A percentile compares a stretch with the other conserved stretches of the same genome.
These are phyloP conservation scores for Phytophthora capsici DNA, from an alignment of 352 stramenopile genomes.

Conservation along the genomic window DNA sequence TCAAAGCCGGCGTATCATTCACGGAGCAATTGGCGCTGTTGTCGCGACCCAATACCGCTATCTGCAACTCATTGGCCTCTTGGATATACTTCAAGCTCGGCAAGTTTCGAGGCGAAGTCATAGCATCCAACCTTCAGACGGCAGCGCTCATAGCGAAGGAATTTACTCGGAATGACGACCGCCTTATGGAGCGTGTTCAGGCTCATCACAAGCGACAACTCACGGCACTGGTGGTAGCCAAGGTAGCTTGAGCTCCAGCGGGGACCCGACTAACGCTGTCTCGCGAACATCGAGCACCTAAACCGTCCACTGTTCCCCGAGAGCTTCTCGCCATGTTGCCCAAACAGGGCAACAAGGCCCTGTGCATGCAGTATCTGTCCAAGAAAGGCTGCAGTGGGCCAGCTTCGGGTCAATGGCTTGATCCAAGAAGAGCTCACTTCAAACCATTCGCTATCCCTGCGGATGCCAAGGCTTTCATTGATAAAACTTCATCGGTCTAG, in stretches of 20 bases:
- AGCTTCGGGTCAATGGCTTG: constrained; percentile 4
- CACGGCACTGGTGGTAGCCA: background rate
- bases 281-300: background rate
- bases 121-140: background rate
- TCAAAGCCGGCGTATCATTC: background rate
- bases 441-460: background rate
- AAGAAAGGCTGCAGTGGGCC: constrained; percentile 7
- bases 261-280: background rate
- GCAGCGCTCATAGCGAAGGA: background rate
- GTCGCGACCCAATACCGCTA: background rate
- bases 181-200: constrained; percentile 11
- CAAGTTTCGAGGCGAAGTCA: constrained; percentile 17
- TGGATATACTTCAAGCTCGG: constrained; percentile 16
- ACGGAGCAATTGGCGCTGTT: background rate
- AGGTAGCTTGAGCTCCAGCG: background rate
- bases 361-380: constrained; percentile 24
- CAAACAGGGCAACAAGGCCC: constrained; percentile 7
- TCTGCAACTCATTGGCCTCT: constrained; percentile 9
- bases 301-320: background rate
- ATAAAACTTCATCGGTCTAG: constrained; percentile 3
- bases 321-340: constrained; percentile 2
- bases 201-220: background rate
- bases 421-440: background rate
- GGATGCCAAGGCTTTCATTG: constrained; percentile 4
- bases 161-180: constrained; percentile 7